These are phyloP conservation scores for Gynochthodes officinalis DNA, from an alignment of 257 asterid species.

Conservation along the genomic window DNA sequence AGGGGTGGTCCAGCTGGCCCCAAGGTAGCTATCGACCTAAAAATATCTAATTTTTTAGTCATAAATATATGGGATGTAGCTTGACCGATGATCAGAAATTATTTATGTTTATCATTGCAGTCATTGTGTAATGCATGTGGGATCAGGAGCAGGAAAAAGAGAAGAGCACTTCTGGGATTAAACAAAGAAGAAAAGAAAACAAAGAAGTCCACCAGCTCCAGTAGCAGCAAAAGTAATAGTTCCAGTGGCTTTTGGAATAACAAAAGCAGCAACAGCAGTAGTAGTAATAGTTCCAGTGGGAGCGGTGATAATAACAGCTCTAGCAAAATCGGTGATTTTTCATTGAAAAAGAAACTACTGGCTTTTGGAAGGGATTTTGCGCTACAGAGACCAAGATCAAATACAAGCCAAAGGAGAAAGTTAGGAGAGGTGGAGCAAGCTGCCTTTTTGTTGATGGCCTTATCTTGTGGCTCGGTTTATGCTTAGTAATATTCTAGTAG, in stretches of 20 bases:
- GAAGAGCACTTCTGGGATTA: conserved; percentile 73
- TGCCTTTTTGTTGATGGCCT: conserved; percentile 77
- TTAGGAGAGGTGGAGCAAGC: conserved; percentile 89
- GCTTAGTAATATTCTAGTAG: conserved; percentile 32
- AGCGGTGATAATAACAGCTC: conserved; percentile 49
- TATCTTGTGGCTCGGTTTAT: conserved; percentile 85
- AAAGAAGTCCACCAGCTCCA: conserved; percentile 42
- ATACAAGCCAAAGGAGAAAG: conserved; percentile 46
- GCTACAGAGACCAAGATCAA: conserved; percentile 75
- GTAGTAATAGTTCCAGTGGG: conserved; percentile 45
- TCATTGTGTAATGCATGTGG: conserved; percentile 97
- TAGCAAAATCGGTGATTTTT: conserved; percentile 27
- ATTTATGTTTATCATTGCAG: conserved; percentile 41
- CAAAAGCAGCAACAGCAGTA: conserved; percentile 12
- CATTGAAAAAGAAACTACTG: conserved; percentile 47
- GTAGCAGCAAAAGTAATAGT: conserved; percentile 14
- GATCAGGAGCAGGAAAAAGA: conserved; percentile 85
- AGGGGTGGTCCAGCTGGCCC: conserved; percentile 99
- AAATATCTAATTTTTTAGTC: too few relatives aligned
- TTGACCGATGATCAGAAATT: not conserved
- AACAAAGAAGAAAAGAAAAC: conserved; percentile 64
- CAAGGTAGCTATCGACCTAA: conserved; percentile 42
- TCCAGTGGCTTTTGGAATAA: conserved; percentile 7
- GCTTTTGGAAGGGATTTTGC: conserved; percentile 66
- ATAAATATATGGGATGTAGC: not conserved